Percentiles rank a stretch among this genome's conserved stretches.
These are phyloP conservation scores for Martiniozyma asiatica DNA, from an alignment of 1,139 yeast species.

Conservation along the genomic window DNA sequence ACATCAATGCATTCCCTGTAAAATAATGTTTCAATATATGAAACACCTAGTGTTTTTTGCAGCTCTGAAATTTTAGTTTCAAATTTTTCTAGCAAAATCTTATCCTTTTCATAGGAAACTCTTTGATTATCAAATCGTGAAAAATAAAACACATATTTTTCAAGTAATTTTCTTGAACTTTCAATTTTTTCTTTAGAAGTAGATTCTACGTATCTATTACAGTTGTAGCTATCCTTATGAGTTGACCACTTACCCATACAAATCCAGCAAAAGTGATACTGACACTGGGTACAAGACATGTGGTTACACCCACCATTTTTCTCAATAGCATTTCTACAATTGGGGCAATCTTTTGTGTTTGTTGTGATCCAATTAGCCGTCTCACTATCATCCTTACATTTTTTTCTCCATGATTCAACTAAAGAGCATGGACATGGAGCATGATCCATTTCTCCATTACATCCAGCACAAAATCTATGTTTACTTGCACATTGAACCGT, in stretches of 20 bases:
- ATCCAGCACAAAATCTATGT: conserved; percentile 71
- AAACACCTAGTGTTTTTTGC: conserved; percentile 51
- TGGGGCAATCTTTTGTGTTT: conserved; percentile 76
- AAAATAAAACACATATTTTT: conserved; percentile 68
- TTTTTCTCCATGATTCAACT: conserved; percentile 62
- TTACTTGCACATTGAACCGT: conserved; percentile 55
- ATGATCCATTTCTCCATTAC: conserved; percentile 62
- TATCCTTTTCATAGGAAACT: conserved; percentile 65
- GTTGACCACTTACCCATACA: conserved; percentile 67
- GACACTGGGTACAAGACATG: conserved; percentile 78
- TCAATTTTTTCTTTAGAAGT: conserved; percentile 23
- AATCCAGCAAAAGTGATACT: conserved; percentile 85
- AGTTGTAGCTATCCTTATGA: conserved; percentile 62
- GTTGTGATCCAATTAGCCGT: conserved; percentile 84
- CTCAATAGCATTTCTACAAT: conserved; percentile 41
- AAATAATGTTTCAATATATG: conserved; percentile 89
- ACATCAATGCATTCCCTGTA: conserved; percentile 59
- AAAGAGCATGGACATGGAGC: conserved; percentile 71
- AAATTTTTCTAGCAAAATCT: conserved; percentile 47
- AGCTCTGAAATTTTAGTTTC: conserved; percentile 54
- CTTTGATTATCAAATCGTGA: conserved; percentile 70
- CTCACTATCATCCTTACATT: conserved; percentile 80
- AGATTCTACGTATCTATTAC: conserved; percentile 38
- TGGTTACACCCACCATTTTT: conserved; percentile 95
- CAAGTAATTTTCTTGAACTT: conserved; percentile 30